These are phyloP conservation scores for Penicillium sp. DNA, from an alignment of 2,329 filamentous ascomycete genomes.

Conservation along the genomic window DNA sequence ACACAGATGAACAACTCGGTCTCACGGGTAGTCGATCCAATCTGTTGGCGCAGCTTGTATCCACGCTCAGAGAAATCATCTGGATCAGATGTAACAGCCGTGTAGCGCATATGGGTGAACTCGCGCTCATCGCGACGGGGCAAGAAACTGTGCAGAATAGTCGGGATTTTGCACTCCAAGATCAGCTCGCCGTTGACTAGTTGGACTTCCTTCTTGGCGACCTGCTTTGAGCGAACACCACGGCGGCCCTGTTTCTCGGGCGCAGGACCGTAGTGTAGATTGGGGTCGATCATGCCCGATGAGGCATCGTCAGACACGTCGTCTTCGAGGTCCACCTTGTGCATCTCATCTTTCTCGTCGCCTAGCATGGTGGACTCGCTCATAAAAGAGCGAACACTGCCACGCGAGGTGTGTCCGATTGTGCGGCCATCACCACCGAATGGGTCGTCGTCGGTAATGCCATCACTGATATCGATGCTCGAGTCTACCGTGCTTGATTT, in stretches of 20 bases:
- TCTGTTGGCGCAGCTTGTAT: conserved; percentile 90
- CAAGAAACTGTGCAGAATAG: conserved; percentile 95
- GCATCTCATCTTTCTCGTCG: conserved; percentile 51
- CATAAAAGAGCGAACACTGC: conserved; percentile 61
- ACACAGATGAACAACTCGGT: conserved; percentile 96
- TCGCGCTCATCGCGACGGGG: conserved; percentile 90
- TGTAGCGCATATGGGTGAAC: conserved; percentile 99
- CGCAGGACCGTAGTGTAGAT: conserved; percentile 76
- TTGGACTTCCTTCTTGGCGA: conserved; percentile 89
- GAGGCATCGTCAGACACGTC: conserved; percentile 39
- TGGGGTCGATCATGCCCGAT: conserved; percentile 62
- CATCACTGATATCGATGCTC: conserved; percentile 55
- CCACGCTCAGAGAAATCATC: conserved; percentile 87
- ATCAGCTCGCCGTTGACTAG: conserved; percentile 98
- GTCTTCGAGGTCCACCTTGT: conserved; percentile 49
- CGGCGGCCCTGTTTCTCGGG: conserved; percentile 84
- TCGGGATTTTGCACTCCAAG: conserved; percentile 97
- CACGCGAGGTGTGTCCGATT: conserved; percentile 53
- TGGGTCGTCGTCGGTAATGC: conserved; percentile 72
- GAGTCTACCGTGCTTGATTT: conserved; percentile 39
- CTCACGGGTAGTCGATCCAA: conserved; percentile 79
- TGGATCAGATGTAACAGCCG: conserved; percentile 95
- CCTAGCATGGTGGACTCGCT: conserved; percentile 61
- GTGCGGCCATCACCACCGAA: conserved; percentile 59
- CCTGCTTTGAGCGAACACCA: conserved; percentile 82